Evolutionary conservation across 495 filamentous ascomycete species (phyloP).

Genomic region (Bacidia rubella): DNA sequence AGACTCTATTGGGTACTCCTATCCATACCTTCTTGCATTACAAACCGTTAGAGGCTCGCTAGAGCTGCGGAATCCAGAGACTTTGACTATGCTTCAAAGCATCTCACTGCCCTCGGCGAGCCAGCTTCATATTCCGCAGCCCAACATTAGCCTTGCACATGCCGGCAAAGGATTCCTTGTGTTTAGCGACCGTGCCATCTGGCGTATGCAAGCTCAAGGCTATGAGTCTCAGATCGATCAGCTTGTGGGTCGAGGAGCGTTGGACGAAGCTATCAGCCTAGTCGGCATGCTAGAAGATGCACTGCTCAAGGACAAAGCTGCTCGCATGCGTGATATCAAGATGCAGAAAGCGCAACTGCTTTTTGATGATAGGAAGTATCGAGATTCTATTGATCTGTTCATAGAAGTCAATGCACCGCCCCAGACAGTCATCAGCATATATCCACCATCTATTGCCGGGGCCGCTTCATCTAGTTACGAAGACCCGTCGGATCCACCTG

Average conservation of each 20-base stretch:
- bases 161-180: slow-evolving; percentile 92
- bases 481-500: slow-evolving; percentile 13
- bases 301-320: slow-evolving; percentile 68
- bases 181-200: slow-evolving; percentile 73
- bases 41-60: slow-evolving; percentile 76
- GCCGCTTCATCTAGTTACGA: slow-evolving; percentile 45
- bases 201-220: slow-evolving; percentile 88
- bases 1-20: slow-evolving; percentile 84
- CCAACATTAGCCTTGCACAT: slow-evolving; percentile 82
- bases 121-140: slow-evolving; percentile 82
- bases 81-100: slow-evolving; percentile 71
- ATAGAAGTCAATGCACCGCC: slow-evolving; percentile 79
- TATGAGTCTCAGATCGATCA: slow-evolving; percentile 88
- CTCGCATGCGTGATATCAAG: slow-evolving; percentile 66
- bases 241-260: slow-evolving; percentile 57
- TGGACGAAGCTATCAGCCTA: slow-evolving; percentile 88
- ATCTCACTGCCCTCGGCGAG: slow-evolving; percentile 67
- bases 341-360: slow-evolving; percentile 79
- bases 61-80: slow-evolving; percentile 88
- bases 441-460: slow-evolving; percentile 72
- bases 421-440: slow-evolving; percentile 74
- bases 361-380: slow-evolving; percentile 71
- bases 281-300: slow-evolving; percentile 85
- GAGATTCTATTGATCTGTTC: slow-evolving; percentile 83
- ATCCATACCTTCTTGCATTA: slow-evolving; percentile 84